phyloP scores from a whole-genome alignment of 73 alveolate genomes.

The Stentor roeselii region DNA sequence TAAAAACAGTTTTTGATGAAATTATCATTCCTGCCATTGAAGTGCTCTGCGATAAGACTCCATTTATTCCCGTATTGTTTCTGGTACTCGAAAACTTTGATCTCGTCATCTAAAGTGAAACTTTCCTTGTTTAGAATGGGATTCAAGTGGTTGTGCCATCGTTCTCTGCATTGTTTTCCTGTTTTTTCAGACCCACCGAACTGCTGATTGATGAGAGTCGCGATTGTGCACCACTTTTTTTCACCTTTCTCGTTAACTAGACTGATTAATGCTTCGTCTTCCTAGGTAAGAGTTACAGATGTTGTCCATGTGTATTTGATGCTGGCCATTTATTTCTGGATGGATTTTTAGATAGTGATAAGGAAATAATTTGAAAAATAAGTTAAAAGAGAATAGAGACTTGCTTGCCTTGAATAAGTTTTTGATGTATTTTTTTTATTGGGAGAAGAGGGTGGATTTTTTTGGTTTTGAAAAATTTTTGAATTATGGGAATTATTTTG shows the following conservation, averaged over 20 bases:
- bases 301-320: no score
- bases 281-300: no score
- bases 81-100: slow-evolving; percentile 58
- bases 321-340: no score
- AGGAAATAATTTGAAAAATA: no score
- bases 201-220: slow-evolving; percentile 28
- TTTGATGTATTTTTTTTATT: no score
- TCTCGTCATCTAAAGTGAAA: slow-evolving; percentile 72
- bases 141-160: slow-evolving; percentile 75
- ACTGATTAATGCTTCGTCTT: slow-evolving; percentile 32
- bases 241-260: background rate
- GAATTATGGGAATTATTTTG: no score
- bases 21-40: slow-evolving; percentile 78
- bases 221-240: slow-evolving; percentile 42
- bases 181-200: slow-evolving; percentile 37
- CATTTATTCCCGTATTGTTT: slow-evolving; percentile 74
- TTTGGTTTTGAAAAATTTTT: no score
- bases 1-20: slow-evolving; percentile 69
- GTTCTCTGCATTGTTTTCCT: slow-evolving; percentile 82
- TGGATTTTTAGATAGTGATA: no score
- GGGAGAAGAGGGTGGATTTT: no score
- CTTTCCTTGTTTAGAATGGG: slow-evolving; percentile 67
- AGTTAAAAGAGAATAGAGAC: no score
- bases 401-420: no score
- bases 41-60: slow-evolving; percentile 61